These are phyloP conservation scores for Nicotiana paniculata DNA, from an alignment of 257 asterid genomes.

Conservation along the genomic window DNA sequence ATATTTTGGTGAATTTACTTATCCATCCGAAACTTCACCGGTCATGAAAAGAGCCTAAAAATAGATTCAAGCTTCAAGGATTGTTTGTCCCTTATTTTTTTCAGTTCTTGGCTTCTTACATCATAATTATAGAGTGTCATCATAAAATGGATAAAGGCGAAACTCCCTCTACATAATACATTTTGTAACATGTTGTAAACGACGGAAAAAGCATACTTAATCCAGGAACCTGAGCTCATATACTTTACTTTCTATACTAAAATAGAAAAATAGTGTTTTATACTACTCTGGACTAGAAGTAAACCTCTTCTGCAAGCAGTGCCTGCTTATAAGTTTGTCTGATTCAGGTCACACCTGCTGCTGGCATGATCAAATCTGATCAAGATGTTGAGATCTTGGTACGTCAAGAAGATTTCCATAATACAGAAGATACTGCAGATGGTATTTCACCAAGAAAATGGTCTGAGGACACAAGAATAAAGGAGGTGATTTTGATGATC, in stretches of 20 bases:
- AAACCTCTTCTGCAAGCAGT: not conserved
- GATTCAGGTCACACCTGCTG: slow-evolving; percentile 66
- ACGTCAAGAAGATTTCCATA: slow-evolving; percentile 59
- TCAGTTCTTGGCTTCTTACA: not conserved
- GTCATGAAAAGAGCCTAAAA: not conserved
- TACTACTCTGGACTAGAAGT: not conserved
- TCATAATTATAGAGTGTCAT: not conserved
- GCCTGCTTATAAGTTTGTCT: not conserved
- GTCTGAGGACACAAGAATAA: slow-evolving; percentile 71
- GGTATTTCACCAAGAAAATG: slow-evolving; percentile 76
- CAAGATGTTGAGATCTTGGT: slow-evolving; percentile 47
- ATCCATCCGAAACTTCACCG: not conserved
- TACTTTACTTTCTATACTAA: not conserved
- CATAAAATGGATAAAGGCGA: not conserved
- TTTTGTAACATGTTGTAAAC: not conserved
- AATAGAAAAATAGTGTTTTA: not conserved
- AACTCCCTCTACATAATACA: not conserved
- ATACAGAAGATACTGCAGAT: slow-evolving; percentile 50
- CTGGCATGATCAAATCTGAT: slow-evolving; percentile 52
- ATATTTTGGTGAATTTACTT: not conserved
- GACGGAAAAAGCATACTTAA: not conserved
- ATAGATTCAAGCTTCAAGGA: not conserved
- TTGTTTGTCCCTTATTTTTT: not conserved
- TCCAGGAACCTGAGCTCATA: not conserved
- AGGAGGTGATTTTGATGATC: slow-evolving; percentile 57